phyloP scores from a whole-genome alignment of 805 yeast genomes.

The Cyberlindnera japonica region DNA sequence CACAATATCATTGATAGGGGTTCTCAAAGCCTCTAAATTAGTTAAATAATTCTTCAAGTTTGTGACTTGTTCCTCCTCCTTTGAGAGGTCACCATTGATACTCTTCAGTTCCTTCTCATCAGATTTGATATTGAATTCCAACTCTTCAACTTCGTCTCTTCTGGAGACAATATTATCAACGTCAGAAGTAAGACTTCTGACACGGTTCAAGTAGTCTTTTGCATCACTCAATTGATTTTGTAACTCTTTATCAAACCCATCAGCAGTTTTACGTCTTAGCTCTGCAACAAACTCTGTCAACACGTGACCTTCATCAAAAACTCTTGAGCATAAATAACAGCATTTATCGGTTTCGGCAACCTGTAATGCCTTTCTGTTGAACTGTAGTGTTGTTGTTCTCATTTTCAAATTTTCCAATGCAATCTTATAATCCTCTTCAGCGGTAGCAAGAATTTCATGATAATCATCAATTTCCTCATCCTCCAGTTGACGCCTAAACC shows the following conservation, averaged over 20 bases:
- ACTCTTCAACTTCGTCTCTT: conserved; percentile 13
- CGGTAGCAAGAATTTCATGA: conserved; percentile 45
- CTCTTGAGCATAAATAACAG: conserved; percentile 72
- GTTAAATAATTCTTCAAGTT: conserved; percentile 1
- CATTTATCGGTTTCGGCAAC: conserved; percentile 52
- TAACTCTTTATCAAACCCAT: conserved; percentile 31
- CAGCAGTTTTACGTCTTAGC: conserved; percentile 30
- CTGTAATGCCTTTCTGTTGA: conserved; percentile 65
- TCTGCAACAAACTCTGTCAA: conserved; percentile 27
- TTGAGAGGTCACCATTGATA: neutral
- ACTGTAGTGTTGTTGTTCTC: conserved; percentile 62
- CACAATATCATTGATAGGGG: conserved; percentile 34
- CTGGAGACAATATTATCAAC: conserved; percentile 22
- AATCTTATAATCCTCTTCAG: conserved; percentile 58
- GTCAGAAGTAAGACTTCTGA: conserved; percentile 29
- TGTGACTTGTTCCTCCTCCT: conserved; percentile 8
- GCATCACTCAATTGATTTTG: conserved; percentile 32
- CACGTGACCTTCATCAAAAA: conserved; percentile 43
- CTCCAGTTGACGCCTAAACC: conserved; percentile 22
- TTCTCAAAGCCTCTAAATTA: conserved; percentile 18
- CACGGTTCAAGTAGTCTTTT: conserved; percentile 28
- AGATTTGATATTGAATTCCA: conserved; percentile 12
- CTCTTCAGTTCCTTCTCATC: conserved; percentile 14
- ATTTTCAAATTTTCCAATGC: conserved; percentile 66
- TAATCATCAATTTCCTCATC: conserved; percentile 46